A percentile compares a stretch with the other conserved stretches of the same genome.
Evolutionary conservation across 306 rosid genomes (phyloP).

Genomic region (Hippophae tibetana): DNA sequence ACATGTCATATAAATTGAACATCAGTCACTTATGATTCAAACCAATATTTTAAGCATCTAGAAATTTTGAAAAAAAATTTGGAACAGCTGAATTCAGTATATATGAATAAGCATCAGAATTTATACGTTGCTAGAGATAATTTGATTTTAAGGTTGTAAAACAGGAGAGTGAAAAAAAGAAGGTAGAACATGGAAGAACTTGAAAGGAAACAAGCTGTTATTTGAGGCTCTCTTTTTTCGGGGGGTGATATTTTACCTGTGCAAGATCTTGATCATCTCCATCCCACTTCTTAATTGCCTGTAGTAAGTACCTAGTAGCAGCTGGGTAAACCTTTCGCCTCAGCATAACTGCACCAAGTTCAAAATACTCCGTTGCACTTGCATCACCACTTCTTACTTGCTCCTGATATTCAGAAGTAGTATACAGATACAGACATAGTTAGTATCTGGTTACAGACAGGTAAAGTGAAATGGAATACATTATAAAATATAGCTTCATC

Average conservation of each 20-base stretch:
- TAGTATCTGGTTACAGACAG: slow-evolving; percentile 8
- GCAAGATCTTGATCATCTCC: slow-evolving; percentile 94
- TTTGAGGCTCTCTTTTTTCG: too few relatives aligned
- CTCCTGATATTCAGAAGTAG: slow-evolving; percentile 42
- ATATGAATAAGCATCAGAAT: too few relatives aligned
- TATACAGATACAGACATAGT: slow-evolving; percentile 1
- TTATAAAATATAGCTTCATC: not conserved
- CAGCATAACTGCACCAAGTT: slow-evolving; percentile 97
- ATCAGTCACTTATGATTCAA: too few relatives aligned
- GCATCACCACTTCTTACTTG: slow-evolving; percentile 97
- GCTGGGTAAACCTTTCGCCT: slow-evolving; percentile 95
- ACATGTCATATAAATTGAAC: too few relatives aligned
- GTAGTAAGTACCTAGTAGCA: slow-evolving; percentile 73
- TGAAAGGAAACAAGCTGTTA: too few relatives aligned
- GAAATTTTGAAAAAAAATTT: too few relatives aligned
- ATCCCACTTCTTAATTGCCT: slow-evolving; percentile 95
- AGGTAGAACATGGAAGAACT: too few relatives aligned
- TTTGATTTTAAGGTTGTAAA: too few relatives aligned
- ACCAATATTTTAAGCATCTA: too few relatives aligned
- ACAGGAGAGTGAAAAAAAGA: too few relatives aligned
- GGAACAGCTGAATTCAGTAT: too few relatives aligned
- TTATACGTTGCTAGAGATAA: too few relatives aligned
- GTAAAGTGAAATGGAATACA: slow-evolving; percentile 6
- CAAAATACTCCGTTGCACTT: slow-evolving; percentile 78
- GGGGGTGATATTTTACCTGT: slow-evolving; percentile 34